Evolutionary conservation across 2,329 filamentous ascomycete species (phyloP), one percentile per base, ranked within the genome.

Genomic region (Aspergillus proliferans): DNA sequence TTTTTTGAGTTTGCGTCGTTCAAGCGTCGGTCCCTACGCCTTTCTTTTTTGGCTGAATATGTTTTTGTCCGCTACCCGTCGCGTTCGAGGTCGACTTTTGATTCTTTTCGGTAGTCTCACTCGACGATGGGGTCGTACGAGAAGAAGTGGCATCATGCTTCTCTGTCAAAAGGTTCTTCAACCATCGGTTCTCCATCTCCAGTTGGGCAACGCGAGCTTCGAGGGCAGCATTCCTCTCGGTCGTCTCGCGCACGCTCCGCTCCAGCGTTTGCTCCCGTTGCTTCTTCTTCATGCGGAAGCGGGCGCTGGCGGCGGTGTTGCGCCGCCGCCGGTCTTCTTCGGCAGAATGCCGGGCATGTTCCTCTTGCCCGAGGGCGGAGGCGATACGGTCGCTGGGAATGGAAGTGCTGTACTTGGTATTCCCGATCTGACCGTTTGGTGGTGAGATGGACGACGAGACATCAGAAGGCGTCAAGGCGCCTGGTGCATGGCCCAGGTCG

Each of bases 231-330:
- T 91, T 86, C 72, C 90, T 90, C 42, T 93, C 87, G 24, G 82
- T 82, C 72, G 92, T 87, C 58, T 94, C 89, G 70, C 90, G 89
- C 60, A 88, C 85, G 3, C 83, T 85, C 62, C 83, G 83, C 70
- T 92, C 88, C 46, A 94, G 82, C 7, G 87, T 86, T 69, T 91
- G 87, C 75, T 95, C 89, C 45, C 89, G 85, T 73, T 93, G 88
- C 82, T 95, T 95, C 85, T 95, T 95, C 83, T 95, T 95, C 66
- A 93, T 83, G 51, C 89, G 86, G 79, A 95, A 95, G 45, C 89
- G 86, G 15, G 89, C 89, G 57, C 85, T 90, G 48, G 89, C 89
- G 28, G 89, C 89, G 2, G 90, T 94, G 73, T 95, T 95, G 55
- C 89, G 84, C 51, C 88, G 83, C 45, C 89, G 85, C 74, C 94